These are phyloP conservation scores for Aeschynomene evenia DNA, from an alignment of 306 rosid species.

Conservation along the genomic window DNA sequence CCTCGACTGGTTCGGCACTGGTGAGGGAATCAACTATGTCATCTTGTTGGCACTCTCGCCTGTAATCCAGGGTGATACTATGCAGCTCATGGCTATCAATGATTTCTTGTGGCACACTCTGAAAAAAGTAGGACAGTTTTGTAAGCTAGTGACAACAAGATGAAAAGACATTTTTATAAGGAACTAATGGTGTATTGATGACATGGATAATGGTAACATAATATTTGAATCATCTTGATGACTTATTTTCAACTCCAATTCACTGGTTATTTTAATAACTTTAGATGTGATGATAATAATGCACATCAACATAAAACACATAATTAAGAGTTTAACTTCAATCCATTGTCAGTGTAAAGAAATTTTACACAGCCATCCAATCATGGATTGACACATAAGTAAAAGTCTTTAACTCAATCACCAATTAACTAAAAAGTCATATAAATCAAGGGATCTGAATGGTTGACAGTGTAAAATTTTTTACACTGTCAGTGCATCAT, in stretches of 20 bases:
- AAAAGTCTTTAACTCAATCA: no score
- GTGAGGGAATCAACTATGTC: conserved; percentile 86
- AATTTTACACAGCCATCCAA: no score
- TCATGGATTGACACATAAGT: no score
- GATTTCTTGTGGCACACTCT: conserved; percentile 96
- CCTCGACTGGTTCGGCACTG: conserved; percentile 50
- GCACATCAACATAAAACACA: no score
- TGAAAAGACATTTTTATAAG: neutral
- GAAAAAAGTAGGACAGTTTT: conserved; percentile 22
- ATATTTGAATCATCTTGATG: neutral
- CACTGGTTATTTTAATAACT: neutral
- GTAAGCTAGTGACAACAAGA: conserved; percentile 23
- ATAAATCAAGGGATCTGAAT: no score
- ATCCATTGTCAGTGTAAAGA: no score
- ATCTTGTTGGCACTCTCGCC: conserved; percentile 85
- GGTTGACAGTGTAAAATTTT: no score
- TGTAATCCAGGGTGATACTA: conserved; percentile 87
- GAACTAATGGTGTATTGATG: neutral
- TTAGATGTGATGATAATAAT: neutral
- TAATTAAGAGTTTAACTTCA: no score
- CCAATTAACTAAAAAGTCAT: no score
- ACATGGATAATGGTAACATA: neutral
- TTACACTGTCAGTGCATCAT: no score
- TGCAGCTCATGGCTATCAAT: conserved; percentile 79
- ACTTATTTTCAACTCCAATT: neutral